Evolutionary conservation across 2,329 filamentous ascomycete genomes (phyloP), one percentile per base, ranked within the genome.

Genomic region (Phoma sp.): DNA sequence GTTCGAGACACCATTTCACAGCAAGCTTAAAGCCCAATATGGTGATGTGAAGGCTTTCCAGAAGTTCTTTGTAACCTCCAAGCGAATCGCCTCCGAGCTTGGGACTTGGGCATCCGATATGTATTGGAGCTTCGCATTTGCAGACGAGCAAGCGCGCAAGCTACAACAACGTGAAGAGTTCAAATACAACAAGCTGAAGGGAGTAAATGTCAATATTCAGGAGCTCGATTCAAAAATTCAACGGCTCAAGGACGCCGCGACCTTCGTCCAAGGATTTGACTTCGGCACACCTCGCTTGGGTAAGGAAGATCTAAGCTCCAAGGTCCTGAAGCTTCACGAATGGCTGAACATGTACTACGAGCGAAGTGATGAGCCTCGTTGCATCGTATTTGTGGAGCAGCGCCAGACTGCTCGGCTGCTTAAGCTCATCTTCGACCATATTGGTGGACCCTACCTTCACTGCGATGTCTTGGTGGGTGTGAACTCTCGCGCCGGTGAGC

Each of bases 331-430:
- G 4, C 82, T 98, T 0, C 71, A 85, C 22, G 68, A 78, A 2
- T 84, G 86, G 50, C 78, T 98, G 1, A 69, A 74, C 3, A 73
- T 84, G 7, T 82, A 88, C 44, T 97, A 92, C 65, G 76, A 82
- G 29, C 73, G 79, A 2, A 75, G 79, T 2, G 80, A 79, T 1
- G 80, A 86, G 6, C 79, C 82, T 25, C 86, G 87, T 56, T 96
- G 91, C 67, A 96, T 99, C 50, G 84, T 98, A 0, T 98, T 99
- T 72, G 91, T 96, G 0, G 82, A 91, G 57, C 83, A 89, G 69
- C 82, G 92, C 36, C 86, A 89, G 59, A 93, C 91, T 0, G 93
- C 93, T 0, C 83, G 85, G 14, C 74, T 96, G 13, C 78, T 99
- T 1, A 78, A 83, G 1, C 85, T 89, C 38, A 78, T 96, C 0